Conservation (phyloP, 148 eudicot genomes). For the Heliosperma pusillum region DNA sequence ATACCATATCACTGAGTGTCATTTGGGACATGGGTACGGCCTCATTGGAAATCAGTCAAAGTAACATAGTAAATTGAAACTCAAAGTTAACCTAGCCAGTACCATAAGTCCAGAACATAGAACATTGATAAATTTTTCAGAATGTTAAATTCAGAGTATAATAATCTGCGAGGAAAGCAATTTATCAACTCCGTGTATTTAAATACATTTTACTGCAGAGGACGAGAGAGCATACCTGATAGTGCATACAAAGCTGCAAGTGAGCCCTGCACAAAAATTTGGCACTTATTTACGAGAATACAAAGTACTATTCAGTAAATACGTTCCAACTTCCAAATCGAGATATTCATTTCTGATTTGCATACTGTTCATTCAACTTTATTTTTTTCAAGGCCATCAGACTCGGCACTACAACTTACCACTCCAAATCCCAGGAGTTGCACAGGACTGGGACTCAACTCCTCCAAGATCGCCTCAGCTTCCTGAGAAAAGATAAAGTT, state of each 20-base stretch:
- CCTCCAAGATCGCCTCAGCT: conserved; percentile 90
- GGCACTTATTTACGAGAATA: conserved; percentile 13
- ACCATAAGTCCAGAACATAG: background rate
- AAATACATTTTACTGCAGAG: background rate
- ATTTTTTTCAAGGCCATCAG: conserved; percentile 9
- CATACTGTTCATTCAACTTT: background rate
- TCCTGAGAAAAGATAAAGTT: conserved; percentile 46
- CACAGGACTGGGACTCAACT: conserved; percentile 69
- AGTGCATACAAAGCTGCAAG: conserved; percentile 63
- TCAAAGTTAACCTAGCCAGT: background rate
- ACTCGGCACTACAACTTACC: conserved; percentile 46
- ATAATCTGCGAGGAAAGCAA: background rate
- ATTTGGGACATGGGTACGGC: too few species aligned
- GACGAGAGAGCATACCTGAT: conserved; percentile 44
- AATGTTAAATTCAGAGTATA: background rate
- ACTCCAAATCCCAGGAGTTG: conserved; percentile 60
- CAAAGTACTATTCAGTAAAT: too few species aligned
- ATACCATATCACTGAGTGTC: too few species aligned
- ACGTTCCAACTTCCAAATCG: background rate
- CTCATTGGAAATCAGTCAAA: too few species aligned
- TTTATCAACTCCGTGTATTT: background rate
- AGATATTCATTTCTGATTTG: background rate
- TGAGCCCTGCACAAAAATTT: conserved; percentile 54
- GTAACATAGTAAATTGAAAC: too few species aligned
- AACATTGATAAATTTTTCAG: background rate